Evolutionary conservation across 148 eudicot genomes (phyloP).

Genomic region (Limonium bicolor): DNA sequence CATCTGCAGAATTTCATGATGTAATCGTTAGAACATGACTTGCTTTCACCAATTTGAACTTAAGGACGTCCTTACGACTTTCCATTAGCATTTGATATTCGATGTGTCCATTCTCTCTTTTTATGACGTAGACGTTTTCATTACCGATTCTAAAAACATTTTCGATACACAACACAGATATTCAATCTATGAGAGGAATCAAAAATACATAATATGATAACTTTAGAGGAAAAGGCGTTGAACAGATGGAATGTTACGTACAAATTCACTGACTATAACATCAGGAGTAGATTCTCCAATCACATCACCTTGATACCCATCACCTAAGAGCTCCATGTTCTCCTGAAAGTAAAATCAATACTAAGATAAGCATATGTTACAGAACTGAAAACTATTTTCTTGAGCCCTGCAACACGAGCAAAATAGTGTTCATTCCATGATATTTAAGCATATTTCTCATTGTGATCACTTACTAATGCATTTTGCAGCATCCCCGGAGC

Average conservation of each 20-base stretch:
- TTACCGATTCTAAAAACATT: too few species aligned
- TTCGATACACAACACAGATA: too few species aligned
- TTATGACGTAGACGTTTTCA: too few species aligned
- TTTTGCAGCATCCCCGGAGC: conserved; percentile 38
- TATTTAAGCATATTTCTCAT: neutral
- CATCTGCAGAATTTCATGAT: conserved; percentile 41
- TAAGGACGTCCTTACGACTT: too few species aligned
- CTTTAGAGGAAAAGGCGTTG: neutral
- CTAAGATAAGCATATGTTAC: conserved; percentile 2
- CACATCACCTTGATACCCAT: conserved; percentile 78
- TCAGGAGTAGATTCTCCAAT: conserved; percentile 94
- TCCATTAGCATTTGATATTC: too few species aligned
- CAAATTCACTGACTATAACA: conserved; percentile 83
- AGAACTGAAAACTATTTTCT: neutral
- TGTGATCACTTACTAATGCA: conserved; percentile 36
- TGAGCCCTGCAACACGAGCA: neutral
- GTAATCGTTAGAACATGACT: too few species aligned
- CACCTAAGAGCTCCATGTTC: conserved; percentile 41
- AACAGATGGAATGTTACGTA: conserved; percentile 22
- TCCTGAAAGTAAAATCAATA: conserved; percentile 48
- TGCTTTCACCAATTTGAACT: too few species aligned
- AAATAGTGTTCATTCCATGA: neutral
- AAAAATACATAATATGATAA: neutral
- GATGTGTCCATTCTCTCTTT: too few species aligned
- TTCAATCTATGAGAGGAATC: too few species aligned